phyloP scores from a whole-genome alignment of 495 filamentous ascomycete species.

The Podospora australis region DNA sequence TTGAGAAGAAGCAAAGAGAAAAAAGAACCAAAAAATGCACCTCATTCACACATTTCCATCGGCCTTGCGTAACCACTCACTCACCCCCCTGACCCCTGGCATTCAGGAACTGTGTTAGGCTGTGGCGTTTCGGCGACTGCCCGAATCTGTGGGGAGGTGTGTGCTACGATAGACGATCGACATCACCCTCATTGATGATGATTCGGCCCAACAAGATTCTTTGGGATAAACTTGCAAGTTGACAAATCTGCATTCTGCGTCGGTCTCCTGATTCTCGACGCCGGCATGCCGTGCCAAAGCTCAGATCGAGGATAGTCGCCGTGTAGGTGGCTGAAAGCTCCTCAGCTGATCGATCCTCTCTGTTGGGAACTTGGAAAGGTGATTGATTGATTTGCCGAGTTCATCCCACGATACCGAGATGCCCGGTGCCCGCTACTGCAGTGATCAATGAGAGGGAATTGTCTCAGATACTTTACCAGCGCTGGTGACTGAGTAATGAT shows the following conservation, averaged over 20 bases:
- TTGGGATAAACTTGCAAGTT: too few relatives aligned
- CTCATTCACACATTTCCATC: too few relatives aligned
- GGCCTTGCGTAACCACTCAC: too few relatives aligned
- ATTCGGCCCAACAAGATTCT: too few relatives aligned
- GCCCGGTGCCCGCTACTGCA: neutral
- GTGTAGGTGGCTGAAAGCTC: neutral
- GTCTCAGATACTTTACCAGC: neutral
- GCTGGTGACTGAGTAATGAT: neutral
- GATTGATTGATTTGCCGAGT: neutral
- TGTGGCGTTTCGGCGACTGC: slow-evolving; percentile 4
- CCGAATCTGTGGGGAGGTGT: slow-evolving; percentile 4
- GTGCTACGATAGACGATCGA: slow-evolving; percentile 1
- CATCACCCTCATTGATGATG: neutral
- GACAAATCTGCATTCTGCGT: too few relatives aligned
- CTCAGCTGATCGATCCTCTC: neutral
- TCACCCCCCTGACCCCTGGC: neutral
- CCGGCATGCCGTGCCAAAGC: neutral
- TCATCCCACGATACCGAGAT: neutral
- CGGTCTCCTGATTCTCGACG: too few relatives aligned
- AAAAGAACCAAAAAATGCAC: too few relatives aligned
- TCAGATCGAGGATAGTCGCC: slow-evolving; percentile 2
- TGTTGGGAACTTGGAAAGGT: neutral
- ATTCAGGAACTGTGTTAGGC: neutral
- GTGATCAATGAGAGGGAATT: neutral
- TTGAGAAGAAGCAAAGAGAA: too few relatives aligned